Evolutionary conservation across 441 rosid species (phyloP), one percentile per base, ranked within the genome.

Genomic region (Pelargonium australe): DNA sequence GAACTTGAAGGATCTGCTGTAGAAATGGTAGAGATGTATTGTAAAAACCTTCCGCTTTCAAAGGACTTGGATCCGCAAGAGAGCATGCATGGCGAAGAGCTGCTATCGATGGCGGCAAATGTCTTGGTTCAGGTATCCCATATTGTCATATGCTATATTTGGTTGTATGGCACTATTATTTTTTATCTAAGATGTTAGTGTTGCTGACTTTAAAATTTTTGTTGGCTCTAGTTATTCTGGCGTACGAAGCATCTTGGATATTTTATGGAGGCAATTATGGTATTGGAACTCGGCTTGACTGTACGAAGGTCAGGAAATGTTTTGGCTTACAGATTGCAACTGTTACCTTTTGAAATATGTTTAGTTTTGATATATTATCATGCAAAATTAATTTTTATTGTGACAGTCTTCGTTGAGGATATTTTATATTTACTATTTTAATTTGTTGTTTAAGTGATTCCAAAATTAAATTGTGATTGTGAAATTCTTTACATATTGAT

Each of bases 71-170:
- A 92, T 80, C 87, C 85, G 63, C 98, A 91, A 76, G 98, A 95
- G 84, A 89, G 84, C 77, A 87, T 95, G 91, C 88, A 89, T 67
- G 98, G 99, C 34, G 98, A 90, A 83, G 99, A 95, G 83, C 86
- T 95, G 73, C 79, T 95, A 70, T 82, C 90, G 71, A 80, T 89
- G 80, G 82, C 80, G 4, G 84, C 89, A 84, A 90, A 84, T 79
- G 79, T 81, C 70, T 84, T 92, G 82, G 91, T 95, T 81, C 96
- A 92, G 98, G 99, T 95, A 85, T 72, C 55, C 9, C 9, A 40
- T 40, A 40, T 40, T 7, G 7, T 31, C 28, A 64, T 70, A 7
- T 51, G 53, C 4, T 23, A 14, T 61, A 28, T 49, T 67, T 34
- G 37, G 43, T 47, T 67, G 6, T 10, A 47, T 12, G 16, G 23